These are phyloP conservation scores for Nicotiana otophora DNA, from an alignment of 257 asterid species.

Conservation along the genomic window DNA sequence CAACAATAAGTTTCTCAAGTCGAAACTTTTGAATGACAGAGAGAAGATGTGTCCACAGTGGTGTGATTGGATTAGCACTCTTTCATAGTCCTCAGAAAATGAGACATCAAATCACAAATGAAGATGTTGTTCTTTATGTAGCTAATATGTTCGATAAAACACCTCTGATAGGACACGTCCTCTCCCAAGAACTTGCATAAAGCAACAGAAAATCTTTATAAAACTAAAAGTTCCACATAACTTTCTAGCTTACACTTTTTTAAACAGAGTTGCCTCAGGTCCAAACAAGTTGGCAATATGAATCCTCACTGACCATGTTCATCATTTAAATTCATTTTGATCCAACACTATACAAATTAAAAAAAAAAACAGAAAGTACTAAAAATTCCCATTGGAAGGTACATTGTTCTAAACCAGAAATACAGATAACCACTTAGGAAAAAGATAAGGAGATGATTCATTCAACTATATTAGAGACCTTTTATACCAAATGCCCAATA, in stretches of 20 bases:
- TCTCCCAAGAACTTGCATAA: background rate
- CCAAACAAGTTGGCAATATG: too few relatives aligned
- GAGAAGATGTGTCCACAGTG: background rate
- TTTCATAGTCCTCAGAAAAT: background rate
- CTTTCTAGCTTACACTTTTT: background rate
- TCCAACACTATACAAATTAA: too few relatives aligned
- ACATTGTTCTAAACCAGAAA: background rate
- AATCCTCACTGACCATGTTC: too few relatives aligned
- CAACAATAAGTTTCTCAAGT: constrained; percentile 8
- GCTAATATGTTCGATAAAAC: background rate
- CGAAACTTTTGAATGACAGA: background rate
- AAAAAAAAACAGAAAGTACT: too few relatives aligned
- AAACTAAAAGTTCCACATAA: background rate
- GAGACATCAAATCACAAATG: background rate
- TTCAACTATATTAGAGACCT: background rate
- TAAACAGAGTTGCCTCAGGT: too few relatives aligned
- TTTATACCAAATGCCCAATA: background rate
- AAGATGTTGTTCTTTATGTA: background rate
- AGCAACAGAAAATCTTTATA: background rate
- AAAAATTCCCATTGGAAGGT: background rate
- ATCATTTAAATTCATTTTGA: too few relatives aligned
- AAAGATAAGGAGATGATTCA: background rate
- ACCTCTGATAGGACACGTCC: background rate
- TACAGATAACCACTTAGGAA: background rate
- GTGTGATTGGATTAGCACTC: background rate